A percentile compares a stretch with the other conserved stretches of the same genome.
Evolutionary conservation across 2,329 filamentous ascomycete species (phyloP).

Genomic region (Ilyonectria sp.): DNA sequence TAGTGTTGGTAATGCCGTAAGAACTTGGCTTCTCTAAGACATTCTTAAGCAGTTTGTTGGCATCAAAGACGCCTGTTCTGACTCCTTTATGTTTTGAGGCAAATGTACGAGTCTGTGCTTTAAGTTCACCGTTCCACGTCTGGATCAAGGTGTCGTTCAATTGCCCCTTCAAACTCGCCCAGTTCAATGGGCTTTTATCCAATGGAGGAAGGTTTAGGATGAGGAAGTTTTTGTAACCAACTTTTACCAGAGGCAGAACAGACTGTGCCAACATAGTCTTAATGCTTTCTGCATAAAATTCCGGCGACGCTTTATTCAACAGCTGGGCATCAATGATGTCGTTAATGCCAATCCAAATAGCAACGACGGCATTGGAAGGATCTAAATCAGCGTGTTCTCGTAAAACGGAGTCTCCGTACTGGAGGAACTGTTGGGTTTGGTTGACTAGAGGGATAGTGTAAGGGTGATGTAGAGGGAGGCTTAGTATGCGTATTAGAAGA

Average conservation of each 20-base stretch:
- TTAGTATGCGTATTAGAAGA: not conserved
- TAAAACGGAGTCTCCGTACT: not conserved
- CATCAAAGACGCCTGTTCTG: not conserved
- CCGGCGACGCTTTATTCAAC: not conserved
- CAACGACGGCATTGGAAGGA: not conserved
- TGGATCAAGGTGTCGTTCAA: not conserved
- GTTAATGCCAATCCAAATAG: slow-evolving; percentile 7
- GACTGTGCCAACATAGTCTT: not conserved
- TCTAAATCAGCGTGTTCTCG: not conserved
- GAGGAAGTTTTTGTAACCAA: not conserved
- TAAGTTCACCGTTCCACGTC: not conserved
- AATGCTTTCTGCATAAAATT: not conserved
- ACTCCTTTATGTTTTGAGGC: no score
- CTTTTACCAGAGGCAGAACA: not conserved
- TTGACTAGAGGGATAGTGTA: not conserved
- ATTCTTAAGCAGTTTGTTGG: not conserved
- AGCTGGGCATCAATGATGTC: slow-evolving; percentile 3
- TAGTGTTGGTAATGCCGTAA: not conserved
- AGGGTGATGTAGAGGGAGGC: not conserved
- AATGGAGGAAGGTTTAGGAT: not conserved
- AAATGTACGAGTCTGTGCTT: not conserved
- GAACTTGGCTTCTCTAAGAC: not conserved
- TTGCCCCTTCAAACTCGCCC: not conserved
- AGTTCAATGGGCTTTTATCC: not conserved
- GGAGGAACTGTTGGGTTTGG: slow-evolving; percentile 1